A percentile compares a stretch with the other conserved stretches of the same genome.
These are phyloP conservation scores for Saksenaea vasiformis DNA, from an alignment of 371 early-diverging fungal species.

Conservation along the genomic window DNA sequence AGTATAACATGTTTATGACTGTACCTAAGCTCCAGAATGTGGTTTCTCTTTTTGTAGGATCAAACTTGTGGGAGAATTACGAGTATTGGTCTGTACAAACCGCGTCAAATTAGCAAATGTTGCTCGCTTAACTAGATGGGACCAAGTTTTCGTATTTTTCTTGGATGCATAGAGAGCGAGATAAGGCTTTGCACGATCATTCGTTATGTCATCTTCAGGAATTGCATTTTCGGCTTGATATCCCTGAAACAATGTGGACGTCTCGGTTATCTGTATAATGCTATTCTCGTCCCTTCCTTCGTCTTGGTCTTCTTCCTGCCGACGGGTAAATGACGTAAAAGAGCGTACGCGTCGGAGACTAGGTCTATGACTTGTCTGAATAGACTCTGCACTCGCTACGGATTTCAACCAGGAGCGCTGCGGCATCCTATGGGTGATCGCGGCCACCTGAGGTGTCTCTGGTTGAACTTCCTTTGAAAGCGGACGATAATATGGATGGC, in stretches of 20 bases:
- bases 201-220: conserved; percentile 14
- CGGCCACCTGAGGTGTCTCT: background rate
- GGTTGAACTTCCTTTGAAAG: background rate
- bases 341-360: background rate
- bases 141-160: conserved; percentile 22
- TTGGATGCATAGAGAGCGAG: conserved; percentile 20
- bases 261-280: background rate
- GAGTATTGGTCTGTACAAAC: background rate
- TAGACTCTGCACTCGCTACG: conserved; percentile 7
- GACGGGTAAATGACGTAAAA: background rate
- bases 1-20: no score
- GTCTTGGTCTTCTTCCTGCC: background rate
- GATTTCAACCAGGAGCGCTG: conserved; percentile 6
- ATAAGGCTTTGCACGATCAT: conserved; percentile 15
- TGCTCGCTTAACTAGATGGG: conserved; percentile 17
- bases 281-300: background rate
- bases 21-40: no score
- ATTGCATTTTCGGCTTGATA: conserved; percentile 8
- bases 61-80: background rate
- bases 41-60: background rate
- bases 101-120: conserved; percentile 14
- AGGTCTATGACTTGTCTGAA: background rate
- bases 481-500: conserved; percentile 7
- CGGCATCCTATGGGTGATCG: background rate
- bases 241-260: conserved; percentile 7